Evolutionary conservation across 2,329 filamentous ascomycete species (phyloP).

Genomic region (Cercospora nicotianae): DNA sequence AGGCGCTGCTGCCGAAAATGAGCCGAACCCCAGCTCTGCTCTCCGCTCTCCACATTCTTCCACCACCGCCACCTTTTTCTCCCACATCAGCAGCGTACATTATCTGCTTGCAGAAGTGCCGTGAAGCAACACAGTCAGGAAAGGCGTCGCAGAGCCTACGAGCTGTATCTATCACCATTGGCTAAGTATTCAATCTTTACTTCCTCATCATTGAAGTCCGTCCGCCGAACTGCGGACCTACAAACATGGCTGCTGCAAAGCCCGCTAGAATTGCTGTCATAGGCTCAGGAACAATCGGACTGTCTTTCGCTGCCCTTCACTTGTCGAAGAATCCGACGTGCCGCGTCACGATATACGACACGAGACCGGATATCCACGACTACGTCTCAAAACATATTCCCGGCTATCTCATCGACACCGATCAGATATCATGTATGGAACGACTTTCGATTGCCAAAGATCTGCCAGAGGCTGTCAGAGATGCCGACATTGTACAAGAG

Average conservation of each 20-base stretch:
- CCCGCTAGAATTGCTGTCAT: slow-evolving; percentile 43
- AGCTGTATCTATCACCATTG: not conserved
- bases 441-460: slow-evolving; percentile 42
- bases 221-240: not conserved
- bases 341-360: slow-evolving; percentile 53
- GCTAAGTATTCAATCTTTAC: not conserved
- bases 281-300: slow-evolving; percentile 54
- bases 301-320: slow-evolving; percentile 58
- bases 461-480: slow-evolving; percentile 46
- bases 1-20: not conserved
- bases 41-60: not conserved
- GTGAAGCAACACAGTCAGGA: not conserved
- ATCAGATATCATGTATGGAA: slow-evolving; percentile 28
- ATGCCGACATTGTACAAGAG: slow-evolving; percentile 58
- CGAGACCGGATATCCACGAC: slow-evolving; percentile 48
- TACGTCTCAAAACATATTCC: slow-evolving; percentile 49
- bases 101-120: not conserved
- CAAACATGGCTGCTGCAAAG: slow-evolving; percentile 3
- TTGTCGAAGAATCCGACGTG: slow-evolving; percentile 46
- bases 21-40: not conserved
- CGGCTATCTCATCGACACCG: slow-evolving; percentile 42
- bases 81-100: not conserved
- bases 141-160: not conserved
- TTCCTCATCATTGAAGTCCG: not conserved
- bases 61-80: not conserved